Evolutionary conservation across 148 eudicot species (phyloP).

Genomic region (Rhododendron simsii): DNA sequence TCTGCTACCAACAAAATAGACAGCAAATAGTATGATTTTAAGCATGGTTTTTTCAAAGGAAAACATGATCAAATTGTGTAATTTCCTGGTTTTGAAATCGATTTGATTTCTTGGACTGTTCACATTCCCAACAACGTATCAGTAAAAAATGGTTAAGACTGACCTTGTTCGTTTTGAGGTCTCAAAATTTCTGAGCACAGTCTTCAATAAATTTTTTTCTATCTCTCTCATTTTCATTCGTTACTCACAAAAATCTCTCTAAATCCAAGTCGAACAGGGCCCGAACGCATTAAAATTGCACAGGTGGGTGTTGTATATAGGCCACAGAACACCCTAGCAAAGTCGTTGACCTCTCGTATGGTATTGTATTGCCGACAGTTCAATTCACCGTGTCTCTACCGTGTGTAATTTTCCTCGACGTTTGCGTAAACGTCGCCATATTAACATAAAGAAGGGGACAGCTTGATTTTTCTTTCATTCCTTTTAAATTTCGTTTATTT

Average conservation of each 20-base stretch:
- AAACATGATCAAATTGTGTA: not conserved
- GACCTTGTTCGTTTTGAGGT: no score
- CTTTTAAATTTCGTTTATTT: not conserved
- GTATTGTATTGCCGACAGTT: not conserved
- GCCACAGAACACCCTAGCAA: not conserved
- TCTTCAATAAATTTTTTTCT: no score
- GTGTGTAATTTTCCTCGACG: not conserved
- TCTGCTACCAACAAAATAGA: not conserved
- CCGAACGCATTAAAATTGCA: not conserved
- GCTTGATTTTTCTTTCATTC: not conserved
- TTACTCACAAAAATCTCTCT: no score
- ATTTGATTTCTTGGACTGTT: not conserved
- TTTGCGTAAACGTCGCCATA: not conserved
- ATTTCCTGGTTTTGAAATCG: not conserved
- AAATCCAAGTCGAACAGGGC: no score
- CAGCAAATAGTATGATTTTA: not conserved
- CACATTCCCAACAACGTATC: not conserved
- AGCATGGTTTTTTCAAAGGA: not conserved
- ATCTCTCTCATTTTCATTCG: no score
- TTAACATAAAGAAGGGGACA: not conserved
- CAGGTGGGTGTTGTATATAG: not conserved
- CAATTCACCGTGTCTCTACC: not conserved
- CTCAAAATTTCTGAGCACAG: no score
- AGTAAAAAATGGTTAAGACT: not conserved
- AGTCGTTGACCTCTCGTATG: not conserved